These are phyloP conservation scores for Geotrichum klebahnii DNA, from an alignment of 1,139 yeast species.

Conservation along the genomic window DNA sequence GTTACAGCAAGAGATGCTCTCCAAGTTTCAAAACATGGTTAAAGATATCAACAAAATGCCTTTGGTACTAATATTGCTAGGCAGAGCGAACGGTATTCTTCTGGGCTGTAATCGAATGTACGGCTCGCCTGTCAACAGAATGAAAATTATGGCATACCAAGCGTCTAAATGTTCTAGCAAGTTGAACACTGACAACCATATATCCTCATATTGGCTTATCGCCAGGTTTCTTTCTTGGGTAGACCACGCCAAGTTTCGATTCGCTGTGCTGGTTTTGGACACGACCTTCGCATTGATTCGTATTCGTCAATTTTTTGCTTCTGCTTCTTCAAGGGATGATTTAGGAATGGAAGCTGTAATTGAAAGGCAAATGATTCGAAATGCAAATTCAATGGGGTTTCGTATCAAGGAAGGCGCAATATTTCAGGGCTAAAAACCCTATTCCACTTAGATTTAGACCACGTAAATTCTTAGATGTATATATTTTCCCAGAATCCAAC, in stretches of 20 bases:
- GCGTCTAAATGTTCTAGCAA: conserved; percentile 40
- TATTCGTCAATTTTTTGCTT: conserved; percentile 19
- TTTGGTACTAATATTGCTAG: conserved; percentile 57
- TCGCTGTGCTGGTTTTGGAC: conserved; percentile 17
- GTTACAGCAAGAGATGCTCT: conserved; percentile 40
- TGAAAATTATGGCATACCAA: conserved; percentile 56
- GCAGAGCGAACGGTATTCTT: conserved; percentile 69
- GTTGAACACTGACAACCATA: conserved; percentile 1
- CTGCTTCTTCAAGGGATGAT: conserved; percentile 2
- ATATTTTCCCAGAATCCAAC: not conserved
- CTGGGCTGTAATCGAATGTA: conserved; percentile 62
- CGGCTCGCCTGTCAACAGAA: conserved; percentile 70
- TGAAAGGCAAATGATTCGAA: conserved; percentile 18
- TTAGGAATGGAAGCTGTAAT: conserved; percentile 21
- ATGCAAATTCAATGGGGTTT: conserved; percentile 18
- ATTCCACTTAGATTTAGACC: conserved; percentile 12
- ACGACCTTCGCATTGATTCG: conserved; percentile 16
- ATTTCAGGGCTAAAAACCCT: conserved; percentile 18
- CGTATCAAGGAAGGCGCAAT: conserved; percentile 4
- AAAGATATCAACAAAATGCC: conserved; percentile 66
- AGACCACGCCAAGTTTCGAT: conserved; percentile 16
- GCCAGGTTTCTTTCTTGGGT: conserved; percentile 7
- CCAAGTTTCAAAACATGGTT: conserved; percentile 48
- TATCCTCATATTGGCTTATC: conserved; percentile 3
- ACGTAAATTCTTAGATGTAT: conserved; percentile 10